phyloP scores from a whole-genome alignment of 306 rosid genomes.

The Luffa aegyptiaca region DNA sequence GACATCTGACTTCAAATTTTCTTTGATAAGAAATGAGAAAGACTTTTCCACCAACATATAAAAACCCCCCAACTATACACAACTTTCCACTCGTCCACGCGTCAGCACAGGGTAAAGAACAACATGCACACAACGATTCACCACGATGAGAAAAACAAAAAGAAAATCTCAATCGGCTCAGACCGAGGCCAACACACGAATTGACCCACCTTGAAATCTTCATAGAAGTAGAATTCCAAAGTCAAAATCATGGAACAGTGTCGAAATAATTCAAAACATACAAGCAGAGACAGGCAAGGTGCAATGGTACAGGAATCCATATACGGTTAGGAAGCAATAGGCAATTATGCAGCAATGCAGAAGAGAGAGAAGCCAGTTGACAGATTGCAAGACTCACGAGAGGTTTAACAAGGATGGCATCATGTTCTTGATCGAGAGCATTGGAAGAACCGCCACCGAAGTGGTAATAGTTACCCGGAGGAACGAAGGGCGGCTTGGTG shows the following conservation, averaged over 20 bases:
- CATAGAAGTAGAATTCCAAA: not conserved
- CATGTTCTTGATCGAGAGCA: conserved; percentile 45
- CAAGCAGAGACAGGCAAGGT: not conserved
- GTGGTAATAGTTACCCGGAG: conserved; percentile 61
- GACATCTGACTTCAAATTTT: not conserved
- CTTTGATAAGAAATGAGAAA: not conserved
- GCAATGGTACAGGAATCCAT: not conserved
- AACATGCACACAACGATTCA: not conserved
- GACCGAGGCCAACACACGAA: not conserved
- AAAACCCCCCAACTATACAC: not conserved
- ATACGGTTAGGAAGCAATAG: not conserved
- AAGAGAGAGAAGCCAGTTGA: not conserved
- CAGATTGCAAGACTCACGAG: conserved; percentile 34
- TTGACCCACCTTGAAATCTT: not conserved
- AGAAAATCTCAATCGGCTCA: not conserved
- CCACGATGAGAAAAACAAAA: not conserved
- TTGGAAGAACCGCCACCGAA: conserved; percentile 34
- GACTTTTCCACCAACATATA: not conserved
- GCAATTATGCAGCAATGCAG: conserved; percentile 7
- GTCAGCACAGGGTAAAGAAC: not conserved
- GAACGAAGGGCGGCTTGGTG: conserved; percentile 68
- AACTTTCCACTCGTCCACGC: not conserved
- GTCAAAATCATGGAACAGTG: not conserved
- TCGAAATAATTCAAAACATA: not conserved
- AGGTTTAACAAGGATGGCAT: conserved; percentile 70